Evolutionary conservation across 2,329 filamentous ascomycete genomes (phyloP), one percentile per base, ranked within the genome.

Genomic region (Elsinoe australis): DNA sequence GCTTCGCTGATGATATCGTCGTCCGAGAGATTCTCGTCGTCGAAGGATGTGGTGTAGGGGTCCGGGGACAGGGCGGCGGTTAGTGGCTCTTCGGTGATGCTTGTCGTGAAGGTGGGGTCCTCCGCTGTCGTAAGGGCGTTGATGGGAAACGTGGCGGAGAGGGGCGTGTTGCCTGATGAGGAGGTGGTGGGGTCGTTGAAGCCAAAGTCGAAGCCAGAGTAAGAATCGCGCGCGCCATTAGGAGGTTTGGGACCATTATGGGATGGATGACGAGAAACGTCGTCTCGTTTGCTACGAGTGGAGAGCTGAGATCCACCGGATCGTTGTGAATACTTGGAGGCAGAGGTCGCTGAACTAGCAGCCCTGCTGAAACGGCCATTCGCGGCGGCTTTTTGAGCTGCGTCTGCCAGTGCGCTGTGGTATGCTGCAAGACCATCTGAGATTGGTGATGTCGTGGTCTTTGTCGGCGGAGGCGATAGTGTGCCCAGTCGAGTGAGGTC

Each of bases 1-100:
- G 92, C 92, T 50, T 88, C 92, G 0, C 89, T 90, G 52, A 98
- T 94, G 57, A 96, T 92, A 24, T 82, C 80, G 57, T 95, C 89
- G 55, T 96, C 88, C 51, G 70, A 66, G 12, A 68, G 55, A 17
- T 19, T 18, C 2, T 60, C 64, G 28, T 68, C 66, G 49, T 87
- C 85, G 44, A 85, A 74, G 35, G 82, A 79, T 47, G 71, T 71
- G 39, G 67, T 63, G 8, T 60, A 55, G 24, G 39, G 39, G 3
- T 21, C 24, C 9, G 39, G 39, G 4, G 39, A 44, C 15, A 44
- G 28, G 39, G 39, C 24, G 8, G 39, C 19, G 5, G 39, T 29
- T 4, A 17, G 9, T 9, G 24, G 21, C 62, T 64, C 32, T 31
- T 68, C 67, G 31, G 62, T 64, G 54, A 83, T 78, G 51, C 82